Evolutionary conservation across 2,329 filamentous ascomycete species (phyloP), one percentile per base, ranked within the genome.

Genomic region (Macroventuria anomochaeta): DNA sequence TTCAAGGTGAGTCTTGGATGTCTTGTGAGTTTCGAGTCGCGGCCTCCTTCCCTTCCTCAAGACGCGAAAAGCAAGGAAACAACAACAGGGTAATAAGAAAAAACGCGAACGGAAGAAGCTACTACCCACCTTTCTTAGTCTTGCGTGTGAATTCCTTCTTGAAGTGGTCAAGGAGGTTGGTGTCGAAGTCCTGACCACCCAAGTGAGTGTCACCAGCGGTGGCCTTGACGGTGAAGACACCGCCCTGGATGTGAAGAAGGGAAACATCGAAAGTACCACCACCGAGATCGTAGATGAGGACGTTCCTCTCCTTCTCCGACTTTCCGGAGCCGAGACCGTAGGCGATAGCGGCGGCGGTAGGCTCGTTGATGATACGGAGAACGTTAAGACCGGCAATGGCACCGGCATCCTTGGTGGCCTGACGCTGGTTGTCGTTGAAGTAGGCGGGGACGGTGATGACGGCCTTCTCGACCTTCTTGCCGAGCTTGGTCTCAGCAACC

Each of bases 191-290:
- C 76, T 95, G 88, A 73, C 93, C 93, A 85, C 93, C 93, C 77
- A 97, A 83, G 78, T 97, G 93, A 73, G 92, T 97, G 28, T 99
- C 93, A 87, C 95, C 95, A 73, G 93, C 93, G 56, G 95, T 97
- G 60, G 93, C 93, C 87, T 96, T 96, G 78, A 97, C 95, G 64
- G 93, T 96, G 86, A 99, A 99, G 73, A 99, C 95, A 85, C 95
- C 95, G 76, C 93, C 93, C 83, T 97, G 92, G 77, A 99, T 97
- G 85, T 96, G 93, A 38, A 99, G 87, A 68, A 97, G 91, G 62
- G 95, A 97, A 23, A 99, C 95, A 97, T 99, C 95, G 82, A 99
- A 99, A 78, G 95, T 99, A 86, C 95, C 95, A 86, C 95, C 95
- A 86, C 95, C 95, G 62, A 99, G 88, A 88, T 99, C 95, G 85